Percentiles rank a stretch among this genome's conserved stretches.
Evolutionary conservation across 2,329 filamentous ascomycete species (phyloP).

Genomic region (Aspergillus fumigatiaffinis): DNA sequence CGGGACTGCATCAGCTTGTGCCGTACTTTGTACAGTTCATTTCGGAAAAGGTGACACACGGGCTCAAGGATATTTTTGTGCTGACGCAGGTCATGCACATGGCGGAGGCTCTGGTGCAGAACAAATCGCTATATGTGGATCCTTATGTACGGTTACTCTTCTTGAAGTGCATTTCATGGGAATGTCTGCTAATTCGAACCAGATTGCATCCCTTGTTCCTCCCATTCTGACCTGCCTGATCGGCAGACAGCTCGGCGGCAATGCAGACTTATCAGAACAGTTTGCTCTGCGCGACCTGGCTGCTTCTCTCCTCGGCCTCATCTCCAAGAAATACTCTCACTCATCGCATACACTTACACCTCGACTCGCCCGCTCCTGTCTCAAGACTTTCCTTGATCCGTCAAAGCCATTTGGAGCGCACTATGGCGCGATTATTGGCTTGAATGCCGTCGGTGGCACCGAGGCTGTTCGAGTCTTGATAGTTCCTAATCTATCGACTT

Average conservation of each 20-base stretch:
- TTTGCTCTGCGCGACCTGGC: conserved; percentile 82
- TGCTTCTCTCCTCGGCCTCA: conserved; percentile 72
- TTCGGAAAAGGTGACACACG: conserved; percentile 92
- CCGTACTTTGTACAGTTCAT: conserved; percentile 97
- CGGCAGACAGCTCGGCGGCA: conserved; percentile 70
- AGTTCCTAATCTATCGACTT: conserved; percentile 62
- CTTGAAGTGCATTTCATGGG: conserved; percentile 1
- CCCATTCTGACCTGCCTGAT: conserved; percentile 89
- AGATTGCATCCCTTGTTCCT: conserved; percentile 67
- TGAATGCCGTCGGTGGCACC: conserved; percentile 70
- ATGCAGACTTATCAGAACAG: conserved; percentile 52
- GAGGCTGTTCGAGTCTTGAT: conserved; percentile 63
- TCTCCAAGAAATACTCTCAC: conserved; percentile 75
- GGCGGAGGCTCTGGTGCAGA: conserved; percentile 76
- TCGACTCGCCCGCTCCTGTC: conserved; percentile 84
- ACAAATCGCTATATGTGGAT: conserved; percentile 71
- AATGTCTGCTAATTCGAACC: conserved; percentile 15
- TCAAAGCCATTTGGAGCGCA: conserved; percentile 77
- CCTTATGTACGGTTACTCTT: conserved; percentile 51
- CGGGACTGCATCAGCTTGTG: conserved; percentile 88
- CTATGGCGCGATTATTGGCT: conserved; percentile 80
- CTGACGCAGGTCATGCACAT: conserved; percentile 91
- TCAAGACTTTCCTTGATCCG: conserved; percentile 88
- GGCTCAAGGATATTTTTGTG: conserved; percentile 82
- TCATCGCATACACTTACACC: conserved; percentile 79